A percentile compares a stretch with the other conserved stretches of the same genome.
These are phyloP conservation scores for Tulasnella sp. DNA, from an alignment of 768 basidiomycete species.

Conservation along the genomic window DNA sequence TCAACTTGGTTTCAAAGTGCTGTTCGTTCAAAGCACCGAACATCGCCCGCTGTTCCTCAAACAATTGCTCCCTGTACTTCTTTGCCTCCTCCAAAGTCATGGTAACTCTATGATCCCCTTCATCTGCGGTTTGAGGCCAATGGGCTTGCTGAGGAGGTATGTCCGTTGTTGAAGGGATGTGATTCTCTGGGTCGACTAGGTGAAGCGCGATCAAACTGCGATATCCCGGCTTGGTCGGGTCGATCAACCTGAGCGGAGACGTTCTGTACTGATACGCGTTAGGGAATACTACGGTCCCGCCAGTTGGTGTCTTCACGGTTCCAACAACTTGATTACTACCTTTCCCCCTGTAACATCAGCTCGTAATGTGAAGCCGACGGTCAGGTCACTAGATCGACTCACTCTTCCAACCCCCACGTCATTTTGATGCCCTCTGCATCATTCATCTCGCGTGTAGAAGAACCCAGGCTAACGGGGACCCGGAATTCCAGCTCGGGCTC, in stretches of 20 bases:
- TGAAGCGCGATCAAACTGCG: background rate
- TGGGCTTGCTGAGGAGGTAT: background rate
- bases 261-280: slow-evolving; percentile 25
- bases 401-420: slow-evolving; percentile 47
- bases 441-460: slow-evolving; percentile 18
- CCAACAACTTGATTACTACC: slow-evolving; percentile 7
- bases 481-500: slow-evolving; percentile 39
- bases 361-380: too few relatives aligned
- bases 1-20: background rate
- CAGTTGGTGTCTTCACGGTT: background rate
- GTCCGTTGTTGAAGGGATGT: slow-evolving; percentile 8
- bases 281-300: slow-evolving; percentile 21
- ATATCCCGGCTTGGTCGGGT: slow-evolving; percentile 24
- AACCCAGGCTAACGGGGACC: slow-evolving; percentile 31
- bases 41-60: background rate
- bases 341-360: background rate
- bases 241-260: slow-evolving; percentile 16
- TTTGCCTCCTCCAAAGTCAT: background rate
- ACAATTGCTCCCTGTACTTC: background rate
- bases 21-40: background rate
- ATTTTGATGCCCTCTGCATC: slow-evolving; percentile 37
- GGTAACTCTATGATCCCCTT: background rate
- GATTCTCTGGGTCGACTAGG: slow-evolving; percentile 15
- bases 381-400: background rate
- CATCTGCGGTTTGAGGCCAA: background rate